Percentiles rank a stretch among this genome's conserved stretches.
These are phyloP conservation scores for Lunasporangiospora selenospora DNA, from an alignment of 192 early-diverging fungal species.

Conservation along the genomic window DNA sequence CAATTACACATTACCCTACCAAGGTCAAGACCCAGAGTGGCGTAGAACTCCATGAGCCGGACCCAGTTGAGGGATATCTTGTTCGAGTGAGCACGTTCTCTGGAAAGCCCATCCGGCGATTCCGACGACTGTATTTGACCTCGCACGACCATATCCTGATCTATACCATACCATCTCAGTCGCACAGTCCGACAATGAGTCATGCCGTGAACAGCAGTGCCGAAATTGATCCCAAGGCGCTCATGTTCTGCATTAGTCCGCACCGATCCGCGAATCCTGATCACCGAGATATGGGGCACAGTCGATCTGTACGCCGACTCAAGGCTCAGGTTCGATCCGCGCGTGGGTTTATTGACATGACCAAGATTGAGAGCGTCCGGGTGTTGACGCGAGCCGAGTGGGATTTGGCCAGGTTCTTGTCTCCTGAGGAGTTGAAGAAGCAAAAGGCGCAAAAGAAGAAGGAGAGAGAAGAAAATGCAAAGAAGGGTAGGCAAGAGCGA, in stretches of 20 bases:
- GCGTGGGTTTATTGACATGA: conserved; percentile 41
- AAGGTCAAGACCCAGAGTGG: conserved; percentile 7
- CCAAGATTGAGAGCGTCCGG: conserved; percentile 15
- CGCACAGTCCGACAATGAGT: conserved; percentile 39
- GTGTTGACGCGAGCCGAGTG: conserved; percentile 27
- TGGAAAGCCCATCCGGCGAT: conserved; percentile 28
- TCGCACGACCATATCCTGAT: conserved; percentile 49
- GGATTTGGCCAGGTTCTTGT: conserved; percentile 9
- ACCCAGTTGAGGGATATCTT: conserved; percentile 48
- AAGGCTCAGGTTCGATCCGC: conserved; percentile 38
- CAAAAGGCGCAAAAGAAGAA: conserved; percentile 2
- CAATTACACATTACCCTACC: conserved; percentile 47
- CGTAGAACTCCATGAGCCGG: conserved; percentile 27
- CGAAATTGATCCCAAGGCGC: conserved; percentile 25
- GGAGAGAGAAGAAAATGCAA: background rate
- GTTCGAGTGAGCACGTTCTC: conserved; percentile 42
- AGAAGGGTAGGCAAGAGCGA: background rate
- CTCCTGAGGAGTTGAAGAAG: conserved; percentile 17
- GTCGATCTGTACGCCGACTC: conserved; percentile 34
- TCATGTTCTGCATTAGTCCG: conserved; percentile 43
- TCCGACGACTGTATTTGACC: conserved; percentile 42
- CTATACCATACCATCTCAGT: conserved; percentile 27
- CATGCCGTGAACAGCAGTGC: background rate
- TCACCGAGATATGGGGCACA: conserved; percentile 42
- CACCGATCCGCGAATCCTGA: conserved; percentile 34